A percentile compares a stretch with the other conserved stretches of the same genome.
Evolutionary conservation across 805 yeast species (phyloP).

Genomic region (Starmerella apicola): DNA sequence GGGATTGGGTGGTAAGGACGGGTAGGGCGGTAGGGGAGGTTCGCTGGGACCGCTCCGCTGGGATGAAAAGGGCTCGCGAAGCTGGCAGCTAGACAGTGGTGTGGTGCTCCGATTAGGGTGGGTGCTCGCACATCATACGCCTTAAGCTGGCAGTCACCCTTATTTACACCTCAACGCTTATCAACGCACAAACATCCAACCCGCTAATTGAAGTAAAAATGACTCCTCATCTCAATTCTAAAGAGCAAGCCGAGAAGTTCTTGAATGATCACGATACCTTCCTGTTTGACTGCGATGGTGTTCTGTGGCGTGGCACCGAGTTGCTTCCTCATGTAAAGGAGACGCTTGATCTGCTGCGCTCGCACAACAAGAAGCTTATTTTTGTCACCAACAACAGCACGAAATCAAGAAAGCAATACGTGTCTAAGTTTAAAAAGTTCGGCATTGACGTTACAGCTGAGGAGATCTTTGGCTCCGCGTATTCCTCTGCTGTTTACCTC

Average conservation of each 20-base stretch:
- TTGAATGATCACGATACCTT: constrained; percentile 67
- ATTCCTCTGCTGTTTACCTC: constrained; percentile 79
- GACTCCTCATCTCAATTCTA: constrained; percentile 20
- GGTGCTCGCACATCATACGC: too few relatives aligned
- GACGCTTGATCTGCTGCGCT: constrained; percentile 49
- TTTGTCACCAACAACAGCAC: constrained; percentile 96
- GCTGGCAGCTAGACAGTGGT: too few relatives aligned
- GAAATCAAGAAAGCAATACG: constrained; percentile 68
- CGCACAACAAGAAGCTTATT: constrained; percentile 50
- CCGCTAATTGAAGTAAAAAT: too few relatives aligned
- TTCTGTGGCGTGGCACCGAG: constrained; percentile 81
- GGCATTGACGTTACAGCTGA: constrained; percentile 35
- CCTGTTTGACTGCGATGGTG: constrained; percentile 95
- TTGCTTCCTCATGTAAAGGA: constrained; percentile 68
- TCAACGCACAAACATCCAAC: too few relatives aligned
- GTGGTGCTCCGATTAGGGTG: too few relatives aligned
- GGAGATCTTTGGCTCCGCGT: constrained; percentile 85
- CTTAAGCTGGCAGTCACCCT: too few relatives aligned
- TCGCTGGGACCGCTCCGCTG: too few relatives aligned
- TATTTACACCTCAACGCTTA: too few relatives aligned
- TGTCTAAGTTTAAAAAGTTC: constrained; percentile 58
- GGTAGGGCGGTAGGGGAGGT: too few relatives aligned
- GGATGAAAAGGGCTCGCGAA: too few relatives aligned
- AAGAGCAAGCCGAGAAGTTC: constrained; percentile 31
- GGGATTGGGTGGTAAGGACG: too few relatives aligned